Evolutionary conservation across 495 filamentous ascomycete genomes (phyloP), one percentile per base, ranked within the genome.

Genomic region (Podospora bellae-mahoneyi): DNA sequence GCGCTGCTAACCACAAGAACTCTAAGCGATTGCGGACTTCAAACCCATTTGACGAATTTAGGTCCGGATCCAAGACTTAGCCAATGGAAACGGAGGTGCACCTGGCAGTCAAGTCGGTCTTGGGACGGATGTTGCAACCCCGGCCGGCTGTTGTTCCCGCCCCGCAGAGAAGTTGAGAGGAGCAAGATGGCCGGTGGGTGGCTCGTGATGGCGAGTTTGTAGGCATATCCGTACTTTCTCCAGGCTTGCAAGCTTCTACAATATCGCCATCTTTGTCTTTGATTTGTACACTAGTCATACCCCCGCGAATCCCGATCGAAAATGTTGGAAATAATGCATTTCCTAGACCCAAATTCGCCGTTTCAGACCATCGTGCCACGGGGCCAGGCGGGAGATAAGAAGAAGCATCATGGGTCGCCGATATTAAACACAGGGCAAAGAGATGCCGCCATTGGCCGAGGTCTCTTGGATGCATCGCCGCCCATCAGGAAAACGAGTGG

Each of bases 351-450:
- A 48, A 48, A 48, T 10, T 48, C 39, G 39, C 39, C 39, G 39
- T 48, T 48, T 48, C 39, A 48, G 39, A 48, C 39, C 39, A 48
- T 48, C 9, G 13, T 48, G 39, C 39, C 39, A 48, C 39, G 39
- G 39, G 13, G 10, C 39, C 19, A 58, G 13, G 55, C 55, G 66
- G 65, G n/a, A 63, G 72, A 74, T 74, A 74, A 74, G 72, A 32
- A 32, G 30, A 69, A 58, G 56, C 64, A 57, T 64, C 68, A 67
- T 66, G 67, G 66, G 64, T 64, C 64, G 55, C 30, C 56, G 68
- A 70, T 69, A 72, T 67, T 68, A 65, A 27, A 56, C 57, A 54
- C 19, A 19, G 30, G 28, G 28, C 64, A 56, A 27, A 56, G 62
- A 44, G 16, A 19, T 32, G 28, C 32, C 64, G 60, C 57, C 48